Evolutionary conservation across 208 protist species (phyloP), one percentile per base, ranked within the genome.

Genomic region (Vickermania spadyakhi): DNA sequence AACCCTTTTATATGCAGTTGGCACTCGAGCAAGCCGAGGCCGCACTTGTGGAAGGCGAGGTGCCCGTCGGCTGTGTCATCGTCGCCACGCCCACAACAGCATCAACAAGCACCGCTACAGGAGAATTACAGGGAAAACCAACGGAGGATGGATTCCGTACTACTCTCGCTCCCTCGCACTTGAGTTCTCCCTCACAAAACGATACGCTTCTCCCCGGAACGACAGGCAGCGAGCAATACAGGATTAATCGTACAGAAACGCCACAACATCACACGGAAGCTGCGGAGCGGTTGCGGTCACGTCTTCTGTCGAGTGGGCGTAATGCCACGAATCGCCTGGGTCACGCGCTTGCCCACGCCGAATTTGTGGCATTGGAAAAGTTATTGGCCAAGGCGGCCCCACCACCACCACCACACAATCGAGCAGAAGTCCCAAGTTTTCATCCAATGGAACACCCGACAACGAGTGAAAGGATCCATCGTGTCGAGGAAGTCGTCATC

Each of bases 51-150:
- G 73, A 87, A 45, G 83, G 89, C 3, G 96, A 98, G 57, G 97
- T 98, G 1, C 96, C 97, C 0, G 94, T 98, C 11, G 97, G 96
- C 3, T 97, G 96, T 73, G 96, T 98, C 1, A 60, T 98, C 25
- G 94, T 98, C 0, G 51, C 42, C 3, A 18, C 26, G 11, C 36
- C 36, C 18, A n/a, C n/a, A n/a, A n/a, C n/a, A n/a, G n/a, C 28
- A 26, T 3, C 3, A n/a, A 31, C 51, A 53, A 62, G 14, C 13
- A 50, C 26, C 0, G n/a, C n/a, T n/a, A n/a, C n/a, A n/a, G n/a
- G n/a, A n/a, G 31, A 63, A 1, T n/a, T 60, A 26, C 26, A 56
- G 13, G 22, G 25, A 28, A 4, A n/a, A 45, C 26, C 3, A 31
- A 66, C 21, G 56, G 52, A 1, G 61, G 61, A 0, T 62, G 74